Conservation (phyloP, 257 asterid species). For the Buddleja alternifolia region DNA sequence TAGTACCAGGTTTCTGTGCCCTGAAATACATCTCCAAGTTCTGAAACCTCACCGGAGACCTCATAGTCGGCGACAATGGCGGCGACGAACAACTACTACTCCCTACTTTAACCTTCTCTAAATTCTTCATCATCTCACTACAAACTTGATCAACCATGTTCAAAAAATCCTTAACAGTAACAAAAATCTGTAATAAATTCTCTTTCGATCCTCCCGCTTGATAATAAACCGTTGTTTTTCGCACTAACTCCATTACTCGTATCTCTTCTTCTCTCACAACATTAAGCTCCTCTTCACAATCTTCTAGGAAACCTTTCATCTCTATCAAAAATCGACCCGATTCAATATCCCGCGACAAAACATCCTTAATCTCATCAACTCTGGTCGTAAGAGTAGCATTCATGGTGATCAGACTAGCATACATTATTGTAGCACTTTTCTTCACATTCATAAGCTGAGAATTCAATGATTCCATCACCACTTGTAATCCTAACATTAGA, state of each 20-base stretch:
- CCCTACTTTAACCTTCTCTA: constrained; percentile 37
- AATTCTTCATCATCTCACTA: constrained; percentile 50
- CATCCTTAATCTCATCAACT: constrained; percentile 46
- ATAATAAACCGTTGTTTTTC: constrained; percentile 67
- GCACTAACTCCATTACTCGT: constrained; percentile 68
- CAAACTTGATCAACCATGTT: constrained; percentile 70
- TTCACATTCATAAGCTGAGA: constrained; percentile 56
- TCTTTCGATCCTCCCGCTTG: constrained; percentile 57
- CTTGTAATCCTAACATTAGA: constrained; percentile 58
- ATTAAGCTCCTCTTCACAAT: constrained; percentile 66
- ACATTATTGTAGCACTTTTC: constrained; percentile 65
- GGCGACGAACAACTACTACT: constrained; percentile 47
- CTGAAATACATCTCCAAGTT: constrained; percentile 56
- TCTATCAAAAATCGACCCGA: constrained; percentile 48
- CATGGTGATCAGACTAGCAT: constrained; percentile 46
- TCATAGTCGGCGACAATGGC: constrained; percentile 49
- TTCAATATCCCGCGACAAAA: constrained; percentile 42
- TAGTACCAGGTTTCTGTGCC: constrained; percentile 38
- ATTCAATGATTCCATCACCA: constrained; percentile 40
- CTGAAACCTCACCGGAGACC: constrained; percentile 59
- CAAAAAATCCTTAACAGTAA: constrained; percentile 69
- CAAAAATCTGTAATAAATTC: constrained; percentile 56
- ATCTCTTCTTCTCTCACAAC: constrained; percentile 72
- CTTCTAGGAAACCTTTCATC: constrained; percentile 75
- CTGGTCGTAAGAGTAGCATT: constrained; percentile 43